These are phyloP conservation scores for Suillus tomentosus DNA, from an alignment of 768 basidiomycete genomes.

Conservation along the genomic window DNA sequence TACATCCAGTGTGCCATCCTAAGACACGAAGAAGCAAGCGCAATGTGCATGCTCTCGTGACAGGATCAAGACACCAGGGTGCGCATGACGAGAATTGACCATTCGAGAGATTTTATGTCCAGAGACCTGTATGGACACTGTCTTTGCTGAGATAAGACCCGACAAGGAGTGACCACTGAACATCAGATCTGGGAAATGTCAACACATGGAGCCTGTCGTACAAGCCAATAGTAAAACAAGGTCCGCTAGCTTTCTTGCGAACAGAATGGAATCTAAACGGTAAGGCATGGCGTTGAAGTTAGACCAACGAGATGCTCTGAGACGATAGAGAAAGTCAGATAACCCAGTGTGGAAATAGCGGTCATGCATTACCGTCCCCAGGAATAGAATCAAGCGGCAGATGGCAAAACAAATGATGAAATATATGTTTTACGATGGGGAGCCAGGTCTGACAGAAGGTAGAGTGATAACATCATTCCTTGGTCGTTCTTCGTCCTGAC, in stretches of 20 bases:
- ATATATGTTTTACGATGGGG: not conserved
- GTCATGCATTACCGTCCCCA: not conserved
- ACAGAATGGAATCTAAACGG: not conserved
- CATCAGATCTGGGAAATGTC: not conserved
- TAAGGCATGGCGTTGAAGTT: not conserved
- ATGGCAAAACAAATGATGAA: not conserved
- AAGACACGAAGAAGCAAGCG: not conserved
- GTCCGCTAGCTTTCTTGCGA: not conserved
- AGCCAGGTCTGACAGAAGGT: conserved; percentile 7
- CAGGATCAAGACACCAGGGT: not conserved
- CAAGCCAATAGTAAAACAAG: not conserved
- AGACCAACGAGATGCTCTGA: not conserved
- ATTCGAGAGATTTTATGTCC: not conserved
- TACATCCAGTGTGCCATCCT: conserved; percentile 15
- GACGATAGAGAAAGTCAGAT: not conserved
- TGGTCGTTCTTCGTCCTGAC: conserved; percentile 17
- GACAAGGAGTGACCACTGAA: not conserved
- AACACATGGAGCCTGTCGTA: not conserved
- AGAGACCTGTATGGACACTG: not conserved
- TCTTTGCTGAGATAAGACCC: not conserved
- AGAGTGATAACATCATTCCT: not conserved
- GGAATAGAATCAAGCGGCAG: not conserved
- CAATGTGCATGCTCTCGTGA: not conserved
- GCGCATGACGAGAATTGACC: conserved; percentile 3
- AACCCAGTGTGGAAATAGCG: not conserved